phyloP scores from a whole-genome alignment of 2,329 filamentous ascomycete species.

The Scytalidium lignicola region DNA sequence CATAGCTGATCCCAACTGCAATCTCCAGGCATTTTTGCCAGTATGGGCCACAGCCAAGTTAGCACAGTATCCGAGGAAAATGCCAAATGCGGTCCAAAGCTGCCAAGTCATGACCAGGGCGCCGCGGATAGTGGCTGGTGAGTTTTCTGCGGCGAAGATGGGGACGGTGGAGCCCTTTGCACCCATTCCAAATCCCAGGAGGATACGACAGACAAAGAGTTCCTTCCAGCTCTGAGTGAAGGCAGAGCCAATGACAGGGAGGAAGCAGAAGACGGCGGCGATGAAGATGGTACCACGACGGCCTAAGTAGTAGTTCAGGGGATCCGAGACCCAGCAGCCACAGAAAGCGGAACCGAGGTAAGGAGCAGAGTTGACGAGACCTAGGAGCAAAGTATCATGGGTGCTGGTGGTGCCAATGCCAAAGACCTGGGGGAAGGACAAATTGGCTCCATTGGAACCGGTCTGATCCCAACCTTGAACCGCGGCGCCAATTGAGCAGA shows the following conservation, averaged over 20 bases:
- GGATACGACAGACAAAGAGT: conserved; percentile 49
- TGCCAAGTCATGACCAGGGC: conserved; percentile 50
- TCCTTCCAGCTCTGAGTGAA: conserved; percentile 54
- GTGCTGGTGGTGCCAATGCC: conserved; percentile 35
- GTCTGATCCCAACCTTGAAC: conserved; percentile 48
- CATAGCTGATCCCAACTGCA: conserved; percentile 60
- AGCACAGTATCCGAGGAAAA: conserved; percentile 61
- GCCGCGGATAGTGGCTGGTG: conserved; percentile 47
- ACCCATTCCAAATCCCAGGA: conserved; percentile 59
- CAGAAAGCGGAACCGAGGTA: conserved; percentile 45
- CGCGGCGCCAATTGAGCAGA: conserved; percentile 66
- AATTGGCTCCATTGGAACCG: conserved; percentile 43
- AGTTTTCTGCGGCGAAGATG: conserved; percentile 50
- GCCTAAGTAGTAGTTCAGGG: conserved; percentile 52
- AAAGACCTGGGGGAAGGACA: conserved; percentile 39
- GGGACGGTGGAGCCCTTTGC: conserved; percentile 46
- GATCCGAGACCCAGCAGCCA: conserved; percentile 57
- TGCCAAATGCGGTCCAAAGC: conserved; percentile 53
- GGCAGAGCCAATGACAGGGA: conserved; percentile 56
- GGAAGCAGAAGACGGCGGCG: conserved; percentile 55
- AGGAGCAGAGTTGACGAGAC: conserved; percentile 48
- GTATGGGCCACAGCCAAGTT: conserved; percentile 59
- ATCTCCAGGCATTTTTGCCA: conserved; percentile 55
- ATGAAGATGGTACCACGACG: conserved; percentile 62
- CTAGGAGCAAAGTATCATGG: conserved; percentile 50